Conservation (phyloP, 192 early-diverging fungal genomes). For the Podila clonocystis region DNA sequence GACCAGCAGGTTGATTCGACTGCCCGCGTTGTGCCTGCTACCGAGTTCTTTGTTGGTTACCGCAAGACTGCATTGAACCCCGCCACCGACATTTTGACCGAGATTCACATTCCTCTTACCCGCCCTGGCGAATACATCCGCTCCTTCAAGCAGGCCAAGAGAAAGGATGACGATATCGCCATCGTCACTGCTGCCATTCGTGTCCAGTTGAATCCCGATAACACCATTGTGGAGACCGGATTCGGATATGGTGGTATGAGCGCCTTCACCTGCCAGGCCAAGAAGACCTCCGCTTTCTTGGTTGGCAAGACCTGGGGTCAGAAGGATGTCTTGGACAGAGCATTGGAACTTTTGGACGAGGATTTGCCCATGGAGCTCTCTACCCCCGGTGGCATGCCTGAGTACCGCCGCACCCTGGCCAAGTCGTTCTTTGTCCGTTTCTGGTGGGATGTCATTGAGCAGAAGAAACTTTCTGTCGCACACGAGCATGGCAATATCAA, state of each 20-base stretch:
- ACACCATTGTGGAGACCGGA: constrained; percentile 61
- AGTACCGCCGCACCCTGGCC: constrained; percentile 70
- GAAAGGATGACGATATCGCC: constrained; percentile 90
- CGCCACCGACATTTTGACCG: constrained; percentile 70
- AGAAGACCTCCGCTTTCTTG: constrained; percentile 50
- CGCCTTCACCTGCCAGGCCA: constrained; percentile 69
- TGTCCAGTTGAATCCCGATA: constrained; percentile 60
- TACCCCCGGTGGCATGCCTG: constrained; percentile 75
- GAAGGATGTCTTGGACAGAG: constrained; percentile 49
- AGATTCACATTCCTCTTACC: constrained; percentile 76
- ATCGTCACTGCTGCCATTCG: constrained; percentile 83
- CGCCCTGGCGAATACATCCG: constrained; percentile 64
- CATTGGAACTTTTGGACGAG: constrained; percentile 55
- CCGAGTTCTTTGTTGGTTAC: constrained; percentile 87
- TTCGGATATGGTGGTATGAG: constrained; percentile 88
- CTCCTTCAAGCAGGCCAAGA: constrained; percentile 89
- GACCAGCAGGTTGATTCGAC: constrained; percentile 44
- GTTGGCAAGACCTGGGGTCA: constrained; percentile 69
- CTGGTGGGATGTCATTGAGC: constrained; percentile 66
- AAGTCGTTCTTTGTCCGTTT: constrained; percentile 73
- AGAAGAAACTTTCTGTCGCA: constrained; percentile 23
- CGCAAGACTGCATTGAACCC: constrained; percentile 75
- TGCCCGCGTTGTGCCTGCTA: constrained; percentile 63
- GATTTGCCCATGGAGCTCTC: constrained; percentile 56
- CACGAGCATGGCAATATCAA: constrained; percentile 45